Base-by-base conservation (phyloP, 495 filamentous ascomycete species). In the Rhizodiscina lignyota region DNA sequence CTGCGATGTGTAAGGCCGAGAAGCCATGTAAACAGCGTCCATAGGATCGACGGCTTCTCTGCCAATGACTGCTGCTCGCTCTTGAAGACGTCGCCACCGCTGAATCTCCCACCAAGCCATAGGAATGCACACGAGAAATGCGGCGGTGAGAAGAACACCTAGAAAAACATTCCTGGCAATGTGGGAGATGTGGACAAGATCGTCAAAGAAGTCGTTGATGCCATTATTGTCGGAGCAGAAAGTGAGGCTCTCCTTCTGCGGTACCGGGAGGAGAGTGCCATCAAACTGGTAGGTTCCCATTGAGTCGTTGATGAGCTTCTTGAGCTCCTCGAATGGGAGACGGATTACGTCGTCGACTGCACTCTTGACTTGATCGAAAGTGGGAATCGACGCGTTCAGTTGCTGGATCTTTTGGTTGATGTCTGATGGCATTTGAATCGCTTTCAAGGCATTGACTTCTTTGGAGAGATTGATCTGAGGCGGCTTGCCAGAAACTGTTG, bases 1-100 rank as follows among this genome's bases (percentile, higher is more conserved):
- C 4, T 66, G 64, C 1, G 79, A 65, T 0, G 81, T 77, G 40
- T 74, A 70, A 4, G 87, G 84, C 3, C 82, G 67, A 15, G 84
- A 91, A 12, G 74, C 72, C 32, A 94, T 79, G 50, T 93, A 87
- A 32, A 93, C 69, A 15, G 87, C 75, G 51, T 96, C 91, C 67
- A 94, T 72, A 2, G 79, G 72, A 43, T 94, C 85, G 42, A 68
- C 63, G 8, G 69, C 66, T 16, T 76, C 56, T 35, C 74, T 67
- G 32, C 62, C 63, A 32, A 93, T 63, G 18, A 83, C 60, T 32
- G 67, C 57, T 11, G 82, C 67, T 21, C 78, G 75, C 38, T 75
- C 54, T 50, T 75, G 68, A 66, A 80, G 78, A 5, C 60, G 64
- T 21, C 71, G 72, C 74, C 76, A 96, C 23, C 78, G 70, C 27